These are phyloP conservation scores for Beauveria australis DNA, from an alignment of 2,329 filamentous ascomycete species.

Conservation along the genomic window DNA sequence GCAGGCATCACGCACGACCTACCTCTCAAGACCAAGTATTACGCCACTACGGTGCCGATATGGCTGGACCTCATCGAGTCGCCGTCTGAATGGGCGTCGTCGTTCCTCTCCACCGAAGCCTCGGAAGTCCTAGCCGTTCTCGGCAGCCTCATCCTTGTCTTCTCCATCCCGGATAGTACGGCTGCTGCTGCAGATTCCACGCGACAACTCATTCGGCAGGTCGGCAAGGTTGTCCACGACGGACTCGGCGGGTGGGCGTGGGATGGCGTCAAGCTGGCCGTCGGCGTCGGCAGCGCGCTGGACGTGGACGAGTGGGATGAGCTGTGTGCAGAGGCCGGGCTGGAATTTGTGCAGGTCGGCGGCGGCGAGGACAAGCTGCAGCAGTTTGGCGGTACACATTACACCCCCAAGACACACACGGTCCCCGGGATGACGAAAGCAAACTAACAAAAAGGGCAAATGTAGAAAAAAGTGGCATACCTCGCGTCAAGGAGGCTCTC, in stretches of 20 bases:
- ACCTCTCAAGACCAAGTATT: constrained; percentile 50
- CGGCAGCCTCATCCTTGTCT: constrained; percentile 46
- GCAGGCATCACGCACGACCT: constrained; percentile 54
- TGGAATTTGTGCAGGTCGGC: constrained; percentile 55
- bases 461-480: constrained; percentile 50
- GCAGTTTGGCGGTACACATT: constrained; percentile 47
- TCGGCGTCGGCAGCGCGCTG: constrained; percentile 41
- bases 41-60: constrained; percentile 50
- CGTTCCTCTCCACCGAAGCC: constrained; percentile 54
- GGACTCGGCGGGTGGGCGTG: constrained; percentile 54
- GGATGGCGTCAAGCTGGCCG: constrained; percentile 55
- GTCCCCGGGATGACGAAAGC: neutral
- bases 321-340: constrained; percentile 43
- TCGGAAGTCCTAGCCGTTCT: constrained; percentile 53
- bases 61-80: constrained; percentile 57
- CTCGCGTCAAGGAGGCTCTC: constrained; percentile 51
- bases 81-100: constrained; percentile 45
- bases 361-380: constrained; percentile 31
- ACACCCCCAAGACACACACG: neutral
- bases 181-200: constrained; percentile 13
- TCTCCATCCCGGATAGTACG: constrained; percentile 19
- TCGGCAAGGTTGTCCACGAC: constrained; percentile 46
- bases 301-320: constrained; percentile 55
- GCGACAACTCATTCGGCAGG: constrained; percentile 39
- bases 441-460: neutral